Evolutionary conservation across 2,329 filamentous ascomycete genomes (phyloP), one percentile per base, ranked within the genome.

Genomic region (Aspergillus uvarum): DNA sequence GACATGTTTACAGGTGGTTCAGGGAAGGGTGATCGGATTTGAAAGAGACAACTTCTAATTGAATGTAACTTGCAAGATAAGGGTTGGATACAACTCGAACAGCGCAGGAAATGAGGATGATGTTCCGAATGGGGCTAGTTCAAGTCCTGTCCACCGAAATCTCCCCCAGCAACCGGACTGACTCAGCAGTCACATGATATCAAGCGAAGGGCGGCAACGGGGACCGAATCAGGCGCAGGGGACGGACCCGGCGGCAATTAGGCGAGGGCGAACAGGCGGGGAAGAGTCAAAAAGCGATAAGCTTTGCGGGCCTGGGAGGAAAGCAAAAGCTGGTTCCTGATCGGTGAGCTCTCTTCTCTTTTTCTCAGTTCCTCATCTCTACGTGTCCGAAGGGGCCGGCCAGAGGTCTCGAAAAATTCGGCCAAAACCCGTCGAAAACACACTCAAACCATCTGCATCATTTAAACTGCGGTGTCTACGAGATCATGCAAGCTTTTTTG

Each of bases 271-370:
- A 66, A 67, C 60, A 64, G 57, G 65, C 66, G 65, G 69, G 68
- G 67, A 63, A 61, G 66, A 73, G 64, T 64, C 65, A 68, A 73
- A 70, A 54, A 66, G 53, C 66, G 67, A 72, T 72, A 72, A 73
- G 70, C 70, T 73, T 73, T 59, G 65, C 67, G 62, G 63, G 60
- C 47, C 58, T 57, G 57, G 58, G 52, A 44, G 31, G 53, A 47
- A 52, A 32, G 21, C 21, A 31, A 52, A 51, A 50, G 48, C 48
- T 50, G 24, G 48, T 50, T 24, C 48, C 48, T 50, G 48, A 50
- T 50, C 48, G 14, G 16, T 47, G 51, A 31, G 31, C 5, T 22
- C 32, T 21, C 5, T 11, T 38, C 22, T 54, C 51, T 47, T 21
- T 35, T 47, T 22, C 22, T 16, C 35, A 21, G 11, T 47, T 32